phyloP scores from a whole-genome alignment of 2,329 filamentous ascomycete genomes.

The Claviceps sp. region DNA sequence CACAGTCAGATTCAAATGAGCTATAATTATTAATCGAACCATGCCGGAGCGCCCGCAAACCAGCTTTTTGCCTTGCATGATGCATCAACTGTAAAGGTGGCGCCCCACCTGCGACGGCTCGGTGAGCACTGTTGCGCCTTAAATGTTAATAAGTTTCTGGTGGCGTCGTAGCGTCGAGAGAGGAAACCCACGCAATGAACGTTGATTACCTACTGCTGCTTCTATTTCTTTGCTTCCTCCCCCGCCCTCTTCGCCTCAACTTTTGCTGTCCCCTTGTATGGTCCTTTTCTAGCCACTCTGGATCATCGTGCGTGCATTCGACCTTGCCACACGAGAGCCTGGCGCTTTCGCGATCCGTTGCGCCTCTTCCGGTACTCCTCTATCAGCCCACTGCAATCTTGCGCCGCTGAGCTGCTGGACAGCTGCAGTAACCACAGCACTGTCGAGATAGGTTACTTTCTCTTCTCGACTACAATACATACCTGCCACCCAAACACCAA shows the following conservation, averaged over 20 bases:
- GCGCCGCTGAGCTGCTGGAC: not conserved
- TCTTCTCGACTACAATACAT: not conserved
- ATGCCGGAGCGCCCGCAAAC: no score
- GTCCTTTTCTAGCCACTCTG: not conserved
- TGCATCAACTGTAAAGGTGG: no score
- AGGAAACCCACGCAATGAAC: not conserved
- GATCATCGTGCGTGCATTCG: not conserved
- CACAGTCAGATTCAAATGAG: no score
- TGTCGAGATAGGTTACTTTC: conserved; percentile 1
- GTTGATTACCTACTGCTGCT: not conserved
- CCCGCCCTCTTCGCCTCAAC: not conserved
- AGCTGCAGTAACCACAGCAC: not conserved
- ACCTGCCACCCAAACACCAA: no score
- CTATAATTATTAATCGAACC: no score
- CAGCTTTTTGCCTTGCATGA: no score
- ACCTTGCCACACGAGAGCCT: conserved; percentile 2
- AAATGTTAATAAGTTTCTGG: not conserved
- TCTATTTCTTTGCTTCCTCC: not conserved
- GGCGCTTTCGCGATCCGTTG: not conserved
- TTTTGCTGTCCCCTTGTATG: not conserved
- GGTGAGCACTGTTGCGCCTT: not conserved
- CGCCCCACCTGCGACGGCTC: no score
- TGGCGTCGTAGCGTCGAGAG: not conserved
- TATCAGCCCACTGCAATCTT: not conserved
- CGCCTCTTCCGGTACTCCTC: not conserved